Evolutionary conservation across 345 rosid species (phyloP).

Genomic region (Leavenworthia alabamica): DNA sequence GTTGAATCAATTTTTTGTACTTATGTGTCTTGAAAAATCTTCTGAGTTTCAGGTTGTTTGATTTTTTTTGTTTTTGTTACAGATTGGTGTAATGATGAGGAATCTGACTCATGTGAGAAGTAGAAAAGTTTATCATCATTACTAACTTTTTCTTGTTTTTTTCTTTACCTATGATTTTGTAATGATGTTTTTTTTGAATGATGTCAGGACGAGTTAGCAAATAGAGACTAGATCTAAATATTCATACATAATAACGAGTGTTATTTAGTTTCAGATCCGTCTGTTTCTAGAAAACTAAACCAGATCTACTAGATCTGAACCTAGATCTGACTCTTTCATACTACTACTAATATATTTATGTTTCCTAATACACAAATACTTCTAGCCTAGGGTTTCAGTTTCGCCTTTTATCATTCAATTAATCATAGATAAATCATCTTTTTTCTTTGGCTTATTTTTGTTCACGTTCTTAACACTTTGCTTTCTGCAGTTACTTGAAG

Average conservation of each 20-base stretch:
- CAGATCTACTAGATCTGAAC: slow-evolving; percentile 28
- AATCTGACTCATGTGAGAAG: slow-evolving; percentile 36
- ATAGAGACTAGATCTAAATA: not conserved
- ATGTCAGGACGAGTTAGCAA: slow-evolving; percentile 16
- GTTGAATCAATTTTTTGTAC: not conserved
- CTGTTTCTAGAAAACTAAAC: slow-evolving; percentile 2
- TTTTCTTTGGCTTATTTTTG: not conserved
- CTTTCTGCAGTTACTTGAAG: slow-evolving; percentile 3
- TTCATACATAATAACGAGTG: slow-evolving; percentile 24
- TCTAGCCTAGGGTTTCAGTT: slow-evolving; percentile 24
- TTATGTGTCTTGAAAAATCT: not conserved
- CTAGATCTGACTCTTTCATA: slow-evolving; percentile 20
- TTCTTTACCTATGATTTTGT: slow-evolving; percentile 26
- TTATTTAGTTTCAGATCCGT: slow-evolving; percentile 20
- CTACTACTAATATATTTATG: not conserved
- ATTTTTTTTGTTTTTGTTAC: not conserved
- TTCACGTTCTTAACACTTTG: not conserved
- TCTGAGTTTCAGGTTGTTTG: not conserved
- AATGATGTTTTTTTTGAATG: slow-evolving; percentile 29
- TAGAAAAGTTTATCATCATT: slow-evolving; percentile 42
- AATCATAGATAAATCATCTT: not conserved
- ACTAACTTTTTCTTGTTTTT: slow-evolving; percentile 24
- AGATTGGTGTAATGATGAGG: slow-evolving; percentile 64
- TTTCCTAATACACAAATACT: slow-evolving; percentile 10
- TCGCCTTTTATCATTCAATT: slow-evolving; percentile 10